Evolutionary conservation across 257 asterid genomes (phyloP), one percentile per base, ranked within the genome.

Genomic region (Rauvolfia tetraphylla): DNA sequence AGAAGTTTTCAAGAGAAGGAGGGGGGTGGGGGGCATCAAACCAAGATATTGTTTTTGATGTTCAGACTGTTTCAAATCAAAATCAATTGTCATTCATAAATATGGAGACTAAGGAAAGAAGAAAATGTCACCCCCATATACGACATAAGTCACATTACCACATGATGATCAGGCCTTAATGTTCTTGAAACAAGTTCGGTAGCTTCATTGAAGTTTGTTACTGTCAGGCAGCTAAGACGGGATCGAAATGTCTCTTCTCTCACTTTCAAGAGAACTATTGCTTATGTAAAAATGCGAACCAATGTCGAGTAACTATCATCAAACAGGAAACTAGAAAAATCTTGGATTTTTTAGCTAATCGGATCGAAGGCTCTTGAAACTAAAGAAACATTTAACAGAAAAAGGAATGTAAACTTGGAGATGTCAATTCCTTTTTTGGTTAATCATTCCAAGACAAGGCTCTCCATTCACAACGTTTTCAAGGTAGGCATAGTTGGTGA

Each of bases 191-290:
- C 41, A 68, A 68, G 76, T 48, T 71, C n/a, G 81, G 75, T 75
- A 41, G 80, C 79, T 38, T 58, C 76, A 75, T 78, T 83, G 22
- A 80, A 77, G 78, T 80, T 65, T 59, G 76, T 46, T 71, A 69
- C 78, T 36, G 44, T 63, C 79, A 36, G 59, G 56, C 69, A 49
- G 72, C 76, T 58, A 79, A 53, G 53, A 65, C 7, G 49, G 51
- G 65, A 44, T 58, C 74, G 58, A 9, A 77, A 70, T 23, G 33
- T 39, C 58, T 53, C 63, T 62, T 73, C 69, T 66, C 63, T 71
- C 83, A n/a, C 53, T 75, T 79, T 76, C 79, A 66, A 12, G 33
- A 42, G 38, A 68, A 25, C 22, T 53, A 41, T 66, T 36, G 25
- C 4, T 2, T 39, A 39, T 10, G 20, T 0, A 33, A 4, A 72